These are phyloP conservation scores for Graphiopsis chlorocephala DNA, from an alignment of 2,329 filamentous ascomycete species.

Conservation along the genomic window DNA sequence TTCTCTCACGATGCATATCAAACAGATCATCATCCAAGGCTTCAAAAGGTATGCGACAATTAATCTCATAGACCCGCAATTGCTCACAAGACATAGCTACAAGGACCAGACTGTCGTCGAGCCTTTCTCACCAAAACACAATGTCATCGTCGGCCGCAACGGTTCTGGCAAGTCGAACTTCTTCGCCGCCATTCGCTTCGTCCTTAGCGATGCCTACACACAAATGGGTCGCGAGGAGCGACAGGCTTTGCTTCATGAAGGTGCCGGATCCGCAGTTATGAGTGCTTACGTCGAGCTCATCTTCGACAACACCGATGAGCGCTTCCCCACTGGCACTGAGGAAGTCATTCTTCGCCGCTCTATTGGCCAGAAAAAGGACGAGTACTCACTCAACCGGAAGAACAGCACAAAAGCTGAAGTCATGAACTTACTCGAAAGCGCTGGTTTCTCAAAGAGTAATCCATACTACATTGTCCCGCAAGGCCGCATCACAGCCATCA, in stretches of 20 bases:
- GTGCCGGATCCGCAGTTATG: conserved; percentile 95
- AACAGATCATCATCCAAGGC: conserved; percentile 99
- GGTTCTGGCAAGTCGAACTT: conserved; percentile 99
- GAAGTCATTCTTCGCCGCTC: conserved; percentile 89
- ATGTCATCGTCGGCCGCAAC: conserved; percentile 98
- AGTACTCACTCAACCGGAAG: conserved; percentile 96
- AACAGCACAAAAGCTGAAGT: conserved; percentile 93
- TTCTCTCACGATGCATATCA: conserved; percentile 76
- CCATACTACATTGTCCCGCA: conserved; percentile 99
- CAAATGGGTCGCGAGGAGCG: conserved; percentile 95
- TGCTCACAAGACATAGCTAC: conserved; percentile 62
- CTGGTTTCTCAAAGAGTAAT: conserved; percentile 94
- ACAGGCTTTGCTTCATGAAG: conserved; percentile 94
- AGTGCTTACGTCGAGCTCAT: conserved; percentile 99
- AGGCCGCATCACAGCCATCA: conserved; percentile 89
- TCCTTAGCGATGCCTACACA: conserved; percentile 88
- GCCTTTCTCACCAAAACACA: conserved; percentile 94
- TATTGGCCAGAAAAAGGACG: conserved; percentile 96
- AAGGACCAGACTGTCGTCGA: conserved; percentile 99
- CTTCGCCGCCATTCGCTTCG: conserved; percentile 97
- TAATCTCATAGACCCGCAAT: conserved; percentile 14
- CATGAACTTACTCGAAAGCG: conserved; percentile 90
- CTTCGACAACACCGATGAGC: conserved; percentile 95
- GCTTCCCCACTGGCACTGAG: conserved; percentile 88
- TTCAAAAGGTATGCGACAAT: conserved; percentile 80